These are phyloP conservation scores for Crinitomyces ghanaensis DNA, from an alignment of 805 yeast species.

Conservation along the genomic window DNA sequence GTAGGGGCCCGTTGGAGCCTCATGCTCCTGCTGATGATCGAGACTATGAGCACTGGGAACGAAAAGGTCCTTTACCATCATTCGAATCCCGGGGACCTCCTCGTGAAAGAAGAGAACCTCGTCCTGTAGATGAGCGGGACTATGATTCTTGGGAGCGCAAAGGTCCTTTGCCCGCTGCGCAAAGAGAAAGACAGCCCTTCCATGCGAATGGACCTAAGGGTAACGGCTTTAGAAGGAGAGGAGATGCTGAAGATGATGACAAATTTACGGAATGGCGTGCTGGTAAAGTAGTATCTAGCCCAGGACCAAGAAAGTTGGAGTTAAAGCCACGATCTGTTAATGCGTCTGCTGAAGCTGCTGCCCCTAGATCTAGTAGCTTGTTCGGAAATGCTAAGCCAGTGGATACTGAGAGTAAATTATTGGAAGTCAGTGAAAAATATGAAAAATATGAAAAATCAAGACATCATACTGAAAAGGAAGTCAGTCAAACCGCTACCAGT, in stretches of 20 bases:
- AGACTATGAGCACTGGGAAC: conserved; percentile 31
- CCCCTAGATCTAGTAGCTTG: conserved; percentile 35
- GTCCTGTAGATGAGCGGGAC: conserved; percentile 15
- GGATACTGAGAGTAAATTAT: conserved; percentile 53
- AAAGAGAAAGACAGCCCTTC: conserved; percentile 31
- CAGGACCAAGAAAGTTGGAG: conserved; percentile 27
- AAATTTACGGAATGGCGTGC: too few relatives aligned
- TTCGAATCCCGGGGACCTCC: conserved; percentile 18
- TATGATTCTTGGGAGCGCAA: conserved; percentile 27
- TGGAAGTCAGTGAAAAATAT: conserved; percentile 43
- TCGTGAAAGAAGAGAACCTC: conserved; percentile 17
- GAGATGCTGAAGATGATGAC: conserved; percentile 19
- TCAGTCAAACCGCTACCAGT: conserved; percentile 7
- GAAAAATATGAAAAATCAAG: conserved; percentile 12
- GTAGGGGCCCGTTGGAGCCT: conserved; percentile 23
- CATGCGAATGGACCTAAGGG: conserved; percentile 47
- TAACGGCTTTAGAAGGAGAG: conserved; percentile 35
- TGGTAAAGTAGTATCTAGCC: conserved; percentile 7
- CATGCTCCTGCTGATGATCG: conserved; percentile 33
- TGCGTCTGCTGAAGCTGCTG: conserved; percentile 11
- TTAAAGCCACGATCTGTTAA: conserved; percentile 26
- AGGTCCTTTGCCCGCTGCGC: conserved; percentile 35
- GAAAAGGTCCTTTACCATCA: conserved; percentile 22
- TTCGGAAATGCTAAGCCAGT: conserved; percentile 84
- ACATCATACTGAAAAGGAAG: conserved; percentile 7